Percentiles rank a stretch among this genome's conserved stretches.
phyloP scores from a whole-genome alignment of 306 rosid genomes.

The Cucumis sativus region Cucumber_9930_V3 NC_026657.2:30894001-30894500 shows the following conservation, averaged over 20 bases:
- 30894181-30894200: neutral
- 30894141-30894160: too few relatives aligned
- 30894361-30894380: neutral
- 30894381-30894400: neutral
- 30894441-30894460: neutral
- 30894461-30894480: neutral
- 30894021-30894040: too few relatives aligned
- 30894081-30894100: neutral
- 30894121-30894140: too few relatives aligned
- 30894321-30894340: neutral
- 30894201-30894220: neutral
- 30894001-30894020: too few relatives aligned
- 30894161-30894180: neutral
- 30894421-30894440: neutral
- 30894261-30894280: neutral
- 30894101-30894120: neutral
- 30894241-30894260: neutral
- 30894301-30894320: neutral
- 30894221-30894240: neutral
- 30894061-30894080: neutral
- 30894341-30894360: neutral
- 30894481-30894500: neutral
- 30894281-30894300: neutral
- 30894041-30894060: neutral
- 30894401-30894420: neutral